Evolutionary conservation across 352 stramenopile species (phyloP).

Genomic region (Pythium volutum): DNA sequence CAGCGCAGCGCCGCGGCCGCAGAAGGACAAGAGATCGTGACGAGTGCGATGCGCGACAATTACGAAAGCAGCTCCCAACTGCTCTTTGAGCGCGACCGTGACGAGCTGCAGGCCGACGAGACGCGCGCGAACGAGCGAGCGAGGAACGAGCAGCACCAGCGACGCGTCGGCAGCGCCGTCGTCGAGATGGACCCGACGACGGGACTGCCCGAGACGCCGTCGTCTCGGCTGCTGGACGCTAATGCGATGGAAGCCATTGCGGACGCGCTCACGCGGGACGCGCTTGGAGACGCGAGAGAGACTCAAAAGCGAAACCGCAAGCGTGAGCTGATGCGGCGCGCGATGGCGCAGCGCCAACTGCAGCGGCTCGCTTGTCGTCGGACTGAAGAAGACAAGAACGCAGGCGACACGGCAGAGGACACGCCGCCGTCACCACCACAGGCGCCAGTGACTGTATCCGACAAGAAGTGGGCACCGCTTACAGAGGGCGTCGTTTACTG

Average conservation of each 20-base stretch:
- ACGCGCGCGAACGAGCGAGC: constrained; percentile 27
- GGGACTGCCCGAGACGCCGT: constrained; percentile 30
- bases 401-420: too few species aligned
- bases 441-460: background rate
- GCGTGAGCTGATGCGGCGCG: constrained; percentile 29
- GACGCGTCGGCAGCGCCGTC: background rate
- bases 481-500: background rate
- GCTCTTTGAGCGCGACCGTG: constrained; percentile 56
- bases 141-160: constrained; percentile 7
- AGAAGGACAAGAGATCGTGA: constrained; percentile 33
- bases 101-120: constrained; percentile 24
- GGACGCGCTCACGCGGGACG: too few species aligned
- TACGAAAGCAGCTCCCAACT: constrained; percentile 46
- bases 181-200: constrained; percentile 44
- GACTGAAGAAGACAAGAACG: background rate
- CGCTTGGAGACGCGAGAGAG: too few species aligned
- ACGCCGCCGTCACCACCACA: too few species aligned
- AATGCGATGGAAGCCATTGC: background rate
- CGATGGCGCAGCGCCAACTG: constrained; percentile 26
- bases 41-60: constrained; percentile 38
- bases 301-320: constrained; percentile 25
- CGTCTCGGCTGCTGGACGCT: constrained; percentile 34
- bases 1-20: constrained; percentile 29
- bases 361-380: constrained; percentile 3
- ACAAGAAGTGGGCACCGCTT: background rate